Evolutionary conservation across 2,329 filamentous ascomycete species (phyloP), one percentile per base, ranked within the genome.

Genomic region (Aspergillus novofumigatus): DNA sequence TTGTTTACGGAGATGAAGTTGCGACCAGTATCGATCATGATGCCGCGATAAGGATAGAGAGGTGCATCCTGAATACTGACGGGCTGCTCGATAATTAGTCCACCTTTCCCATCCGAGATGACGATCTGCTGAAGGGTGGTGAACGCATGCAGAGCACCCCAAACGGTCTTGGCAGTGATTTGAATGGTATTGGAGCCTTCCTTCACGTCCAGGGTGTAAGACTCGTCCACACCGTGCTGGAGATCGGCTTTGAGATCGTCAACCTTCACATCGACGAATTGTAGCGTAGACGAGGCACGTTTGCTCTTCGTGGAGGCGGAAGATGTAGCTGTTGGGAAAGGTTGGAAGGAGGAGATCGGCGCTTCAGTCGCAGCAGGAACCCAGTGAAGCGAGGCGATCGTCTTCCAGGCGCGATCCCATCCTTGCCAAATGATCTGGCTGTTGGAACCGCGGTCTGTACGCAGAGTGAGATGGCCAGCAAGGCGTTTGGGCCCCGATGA

Each of bases 41-140:
- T 77, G 20, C 81, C 81, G 17, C 81, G 80, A 60, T 82, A 77
- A 0, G 81, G 77, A 63, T 82, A 84, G 26, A 81, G 72, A 3
- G 81, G 81, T 6, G 72, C 67, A 64, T 84, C 81, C 45, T 74
- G 59, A 59, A 84, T 80, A 21, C 70, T 70, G 44, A 84, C 81
- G 4, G 81, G 79, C 64, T 83, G 77, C 65, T 84, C 81, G 45
- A 84, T 70, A 14, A 82, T 71, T 58, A 83, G 63, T 0, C 75
- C 73, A 26, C 75, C 73, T 2, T 67, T 61, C 32, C 75, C 77
- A 51, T 81, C 74, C 2, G 73, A 77, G 63, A 83, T 82, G 62
- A 83, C 68, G 48, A 84, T 71, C 64, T 84, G 81, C 69, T 84
- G 81, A 53, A 84, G 70, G n/a, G 81, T 84, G 21, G 80, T 83